Evolutionary conservation across 2,329 filamentous ascomycete species (phyloP).

Genomic region (Beauveria scarabaeidicola): DNA sequence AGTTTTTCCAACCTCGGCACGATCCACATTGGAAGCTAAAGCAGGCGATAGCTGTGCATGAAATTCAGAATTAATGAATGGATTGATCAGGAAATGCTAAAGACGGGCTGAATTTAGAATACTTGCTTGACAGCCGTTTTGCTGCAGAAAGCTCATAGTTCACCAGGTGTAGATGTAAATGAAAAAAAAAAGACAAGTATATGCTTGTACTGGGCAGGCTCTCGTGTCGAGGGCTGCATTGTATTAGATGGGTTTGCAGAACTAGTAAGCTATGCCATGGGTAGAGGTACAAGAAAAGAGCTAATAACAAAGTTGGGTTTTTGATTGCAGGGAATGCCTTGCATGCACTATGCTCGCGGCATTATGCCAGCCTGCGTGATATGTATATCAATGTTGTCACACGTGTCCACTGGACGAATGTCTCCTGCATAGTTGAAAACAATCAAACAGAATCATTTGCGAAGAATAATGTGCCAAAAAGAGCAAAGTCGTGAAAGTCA

Average conservation of each 20-base stretch:
- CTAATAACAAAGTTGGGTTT: background rate
- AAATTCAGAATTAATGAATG: no score
- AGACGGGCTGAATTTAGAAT: background rate
- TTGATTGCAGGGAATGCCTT: constrained; percentile 4
- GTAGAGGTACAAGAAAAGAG: constrained; percentile 7
- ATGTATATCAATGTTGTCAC: background rate
- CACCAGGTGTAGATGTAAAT: background rate
- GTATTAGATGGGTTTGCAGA: constrained; percentile 4
- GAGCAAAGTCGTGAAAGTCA: constrained; percentile 5
- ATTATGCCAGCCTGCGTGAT: background rate
- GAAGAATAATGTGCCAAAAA: background rate
- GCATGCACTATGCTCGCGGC: constrained; percentile 9
- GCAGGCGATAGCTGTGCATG: background rate
- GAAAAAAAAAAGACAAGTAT: background rate
- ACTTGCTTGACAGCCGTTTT: no score
- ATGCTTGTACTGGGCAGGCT: constrained; percentile 1
- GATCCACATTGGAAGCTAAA: background rate
- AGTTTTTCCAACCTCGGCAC: background rate
- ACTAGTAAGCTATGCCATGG: constrained; percentile 3
- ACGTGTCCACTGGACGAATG: background rate
- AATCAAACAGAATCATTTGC: background rate
- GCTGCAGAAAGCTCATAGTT: background rate
- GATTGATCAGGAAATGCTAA: background rate
- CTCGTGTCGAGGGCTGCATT: background rate
- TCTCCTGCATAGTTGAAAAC: background rate